Base-by-base conservation (phyloP, 345 rosid genomes). In the Camelina hispida region DNA sequence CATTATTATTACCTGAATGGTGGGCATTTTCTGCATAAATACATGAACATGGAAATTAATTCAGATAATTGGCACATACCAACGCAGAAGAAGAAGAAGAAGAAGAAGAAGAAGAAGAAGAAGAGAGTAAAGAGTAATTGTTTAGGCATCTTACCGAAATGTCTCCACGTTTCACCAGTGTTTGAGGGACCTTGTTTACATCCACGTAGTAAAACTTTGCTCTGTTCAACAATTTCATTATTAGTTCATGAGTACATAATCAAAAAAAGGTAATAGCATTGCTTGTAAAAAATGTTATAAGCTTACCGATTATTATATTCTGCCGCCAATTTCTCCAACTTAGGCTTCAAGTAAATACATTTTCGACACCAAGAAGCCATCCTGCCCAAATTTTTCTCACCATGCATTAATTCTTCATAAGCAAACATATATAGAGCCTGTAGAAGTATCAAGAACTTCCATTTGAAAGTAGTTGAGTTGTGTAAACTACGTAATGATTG, bases 351-450 rank as follows among this genome's bases (percentile, higher is more conserved):
- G 81, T 86, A 94, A 40, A 94, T 94, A 81, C 98, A 94, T 84
- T 94, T 94, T 57, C 98, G 82, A 82, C 97, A 94, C 98, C 98
- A 94, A 44, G 87, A 44, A 77, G 97, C 98, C 97, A 94, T 94
- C 97, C 96, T 93, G 76, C 14, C 62, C 66, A 66, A 44, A 44
- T 50, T 47, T 48, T 23, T 2, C 13, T 15, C 25, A 35, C 54
- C 9, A 65, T n/a, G n/a, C n/a, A n/a, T 28, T 28, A 28, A 28
- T 17, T 65, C 11, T 62, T 56, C 51, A 66, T 63, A 20, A 66
- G 9, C 42, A 52, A 72, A 72, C 71, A 65, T 42, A 40, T 55
- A 69, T 32, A 52, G 0, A 4, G 5, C 20, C 22, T 23, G 25
- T 23, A 23, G 25, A 23, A 23, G 25, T 23, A 23, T 23, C 25